phyloP scores from a whole-genome alignment of 495 filamentous ascomycete species.

The Tuber magnatum region DNA sequence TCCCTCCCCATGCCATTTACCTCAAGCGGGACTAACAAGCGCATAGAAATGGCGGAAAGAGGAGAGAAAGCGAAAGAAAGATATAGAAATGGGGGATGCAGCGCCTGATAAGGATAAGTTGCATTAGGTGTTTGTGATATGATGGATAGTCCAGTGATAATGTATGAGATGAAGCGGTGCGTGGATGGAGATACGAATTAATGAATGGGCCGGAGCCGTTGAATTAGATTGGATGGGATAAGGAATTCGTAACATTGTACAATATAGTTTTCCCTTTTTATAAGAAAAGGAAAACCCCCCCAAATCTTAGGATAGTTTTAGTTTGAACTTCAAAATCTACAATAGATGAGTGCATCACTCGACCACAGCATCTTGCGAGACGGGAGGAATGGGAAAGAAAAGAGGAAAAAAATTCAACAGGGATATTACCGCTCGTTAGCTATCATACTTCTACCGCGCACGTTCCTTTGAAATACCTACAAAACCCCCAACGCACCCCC shows the following conservation, averaged over 20 bases:
- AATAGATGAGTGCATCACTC: not conserved
- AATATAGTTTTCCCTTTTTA: not conserved
- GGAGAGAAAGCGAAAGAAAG: not conserved
- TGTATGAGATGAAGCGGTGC: not conserved
- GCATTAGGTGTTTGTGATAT: not conserved
- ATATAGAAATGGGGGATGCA: not conserved
- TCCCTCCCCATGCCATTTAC: not conserved
- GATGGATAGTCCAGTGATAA: not conserved
- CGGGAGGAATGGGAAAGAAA: not conserved
- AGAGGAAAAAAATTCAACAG: not conserved
- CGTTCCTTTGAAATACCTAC: not conserved
- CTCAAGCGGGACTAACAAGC: not conserved
- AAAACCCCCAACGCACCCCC: conserved; percentile 57
- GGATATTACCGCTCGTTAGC: not conserved
- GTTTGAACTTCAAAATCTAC: not conserved
- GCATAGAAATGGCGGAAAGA: not conserved
- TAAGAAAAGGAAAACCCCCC: not conserved
- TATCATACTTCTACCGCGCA: not conserved
- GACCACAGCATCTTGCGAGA: not conserved
- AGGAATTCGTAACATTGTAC: not conserved
- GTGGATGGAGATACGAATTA: not conserved
- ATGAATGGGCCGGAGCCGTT: not conserved
- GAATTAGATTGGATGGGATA: not conserved
- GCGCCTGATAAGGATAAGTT: not conserved
- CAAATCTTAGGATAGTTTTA: not conserved